These are phyloP conservation scores for Yarrowia bubula DNA, from an alignment of 805 yeast genomes.

Conservation along the genomic window DNA sequence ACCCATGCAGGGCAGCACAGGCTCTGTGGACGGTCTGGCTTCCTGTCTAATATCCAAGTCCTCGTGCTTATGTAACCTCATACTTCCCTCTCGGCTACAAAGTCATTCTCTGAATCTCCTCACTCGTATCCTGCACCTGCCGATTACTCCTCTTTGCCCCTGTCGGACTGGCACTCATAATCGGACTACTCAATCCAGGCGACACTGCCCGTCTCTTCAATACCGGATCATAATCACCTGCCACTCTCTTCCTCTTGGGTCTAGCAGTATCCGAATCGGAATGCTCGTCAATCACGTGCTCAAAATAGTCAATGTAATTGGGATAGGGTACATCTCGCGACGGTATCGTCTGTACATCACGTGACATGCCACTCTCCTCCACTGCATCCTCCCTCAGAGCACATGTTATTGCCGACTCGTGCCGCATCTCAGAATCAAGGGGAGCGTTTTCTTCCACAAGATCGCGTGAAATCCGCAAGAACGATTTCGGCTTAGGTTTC, in stretches of 20 bases:
- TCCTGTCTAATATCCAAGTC: no score
- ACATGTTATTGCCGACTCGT: slow-evolving; percentile 34
- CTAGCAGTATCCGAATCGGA: slow-evolving; percentile 20
- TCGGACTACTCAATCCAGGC: slow-evolving; percentile 32
- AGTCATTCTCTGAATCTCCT: slow-evolving; percentile 34
- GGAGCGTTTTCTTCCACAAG: slow-evolving; percentile 34
- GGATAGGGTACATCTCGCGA: not conserved
- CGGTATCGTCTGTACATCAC: not conserved
- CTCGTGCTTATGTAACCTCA: no score
- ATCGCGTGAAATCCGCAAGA: slow-evolving; percentile 33
- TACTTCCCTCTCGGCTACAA: not conserved
- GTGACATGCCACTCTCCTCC: not conserved
- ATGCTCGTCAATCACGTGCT: slow-evolving; percentile 16
- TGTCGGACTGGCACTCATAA: slow-evolving; percentile 30
- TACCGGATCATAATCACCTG: not conserved
- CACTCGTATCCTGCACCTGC: slow-evolving; percentile 34
- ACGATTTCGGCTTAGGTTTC: slow-evolving; percentile 32
- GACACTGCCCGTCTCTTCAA: slow-evolving; percentile 35
- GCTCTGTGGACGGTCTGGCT: no score
- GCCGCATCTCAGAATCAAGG: slow-evolving; percentile 33
- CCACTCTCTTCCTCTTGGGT: slow-evolving; percentile 1
- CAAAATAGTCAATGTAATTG: slow-evolving; percentile 7
- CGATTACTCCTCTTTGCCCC: slow-evolving; percentile 29
- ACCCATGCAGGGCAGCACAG: no score
- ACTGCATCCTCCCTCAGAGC: slow-evolving; percentile 32